Percentiles rank a stretch among this genome's conserved stretches.
phyloP scores from a whole-genome alignment of 805 yeast species.

The Huiozyma sinensis region DNA sequence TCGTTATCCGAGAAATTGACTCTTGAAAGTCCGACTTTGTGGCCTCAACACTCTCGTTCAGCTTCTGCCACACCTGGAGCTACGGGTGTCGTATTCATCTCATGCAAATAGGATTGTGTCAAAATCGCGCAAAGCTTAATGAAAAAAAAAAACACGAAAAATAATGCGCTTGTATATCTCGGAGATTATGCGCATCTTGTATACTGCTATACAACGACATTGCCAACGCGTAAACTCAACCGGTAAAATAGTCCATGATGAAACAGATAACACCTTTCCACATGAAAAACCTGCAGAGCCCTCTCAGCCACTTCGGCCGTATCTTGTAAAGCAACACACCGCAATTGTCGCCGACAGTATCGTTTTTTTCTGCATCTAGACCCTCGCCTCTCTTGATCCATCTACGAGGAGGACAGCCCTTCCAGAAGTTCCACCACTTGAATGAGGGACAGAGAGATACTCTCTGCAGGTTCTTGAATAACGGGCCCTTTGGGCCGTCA shows the following conservation, averaged over 20 bases:
- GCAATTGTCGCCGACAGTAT: slow-evolving; percentile 52
- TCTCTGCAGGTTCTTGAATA: slow-evolving; percentile 64
- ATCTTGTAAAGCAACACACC: slow-evolving; percentile 51
- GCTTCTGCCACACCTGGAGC: too few species aligned
- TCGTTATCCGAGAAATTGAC: too few species aligned
- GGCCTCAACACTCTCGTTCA: too few species aligned
- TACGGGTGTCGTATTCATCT: too few species aligned
- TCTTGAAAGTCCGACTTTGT: too few species aligned
- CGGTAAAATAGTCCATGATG: slow-evolving; percentile 36
- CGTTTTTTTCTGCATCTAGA: slow-evolving; percentile 60
- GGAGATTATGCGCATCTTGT: background rate
- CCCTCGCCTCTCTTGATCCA: slow-evolving; percentile 78
- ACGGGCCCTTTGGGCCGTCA: slow-evolving; percentile 89
- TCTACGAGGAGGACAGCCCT: slow-evolving; percentile 68
- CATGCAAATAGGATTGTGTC: too few species aligned
- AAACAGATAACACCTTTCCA: slow-evolving; percentile 57
- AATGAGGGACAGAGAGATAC: slow-evolving; percentile 66
- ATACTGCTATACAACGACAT: background rate
- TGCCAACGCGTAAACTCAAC: slow-evolving; percentile 8
- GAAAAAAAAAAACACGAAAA: too few species aligned
- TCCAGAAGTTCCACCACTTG: slow-evolving; percentile 89
- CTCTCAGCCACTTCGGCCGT: slow-evolving; percentile 41
- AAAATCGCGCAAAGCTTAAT: too few species aligned
- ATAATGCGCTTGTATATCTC: too few species aligned
- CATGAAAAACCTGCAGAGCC: slow-evolving; percentile 37